These are phyloP conservation scores for Solanum sejunctum DNA, from an alignment of 257 asterid species.

Conservation along the genomic window DNA sequence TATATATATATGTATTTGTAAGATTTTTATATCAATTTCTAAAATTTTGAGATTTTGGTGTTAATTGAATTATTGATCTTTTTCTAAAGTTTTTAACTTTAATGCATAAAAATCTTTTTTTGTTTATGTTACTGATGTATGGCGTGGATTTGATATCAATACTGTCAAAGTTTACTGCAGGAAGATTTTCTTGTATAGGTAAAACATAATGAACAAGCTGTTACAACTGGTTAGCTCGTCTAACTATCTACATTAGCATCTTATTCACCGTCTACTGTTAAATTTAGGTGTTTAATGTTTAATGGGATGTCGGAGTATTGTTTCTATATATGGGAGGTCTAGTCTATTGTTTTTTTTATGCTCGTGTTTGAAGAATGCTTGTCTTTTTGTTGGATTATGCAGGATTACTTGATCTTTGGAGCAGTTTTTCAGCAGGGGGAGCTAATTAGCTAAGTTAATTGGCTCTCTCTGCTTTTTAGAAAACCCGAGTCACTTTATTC, in stretches of 20 bases:
- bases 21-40: no score
- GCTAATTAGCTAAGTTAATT: neutral
- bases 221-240: neutral
- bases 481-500: neutral
- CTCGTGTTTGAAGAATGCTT: neutral
- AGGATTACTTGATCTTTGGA: neutral
- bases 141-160: neutral
- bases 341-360: neutral
- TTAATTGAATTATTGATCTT: no score
- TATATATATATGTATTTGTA: no score
- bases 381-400: neutral
- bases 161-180: neutral
- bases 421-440: neutral
- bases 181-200: neutral
- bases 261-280: neutral
- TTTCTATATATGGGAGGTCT: neutral
- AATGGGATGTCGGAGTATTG: neutral
- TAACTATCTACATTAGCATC: neutral
- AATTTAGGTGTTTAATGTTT: neutral
- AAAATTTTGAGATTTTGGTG: no score
- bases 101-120: no score
- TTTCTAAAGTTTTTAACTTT: no score
- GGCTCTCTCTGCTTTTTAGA: neutral
- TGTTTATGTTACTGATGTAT: no score
- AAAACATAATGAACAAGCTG: neutral